phyloP scores from a whole-genome alignment of 1,284 basidiomycete species.

The Moniliella sp. region DNA sequence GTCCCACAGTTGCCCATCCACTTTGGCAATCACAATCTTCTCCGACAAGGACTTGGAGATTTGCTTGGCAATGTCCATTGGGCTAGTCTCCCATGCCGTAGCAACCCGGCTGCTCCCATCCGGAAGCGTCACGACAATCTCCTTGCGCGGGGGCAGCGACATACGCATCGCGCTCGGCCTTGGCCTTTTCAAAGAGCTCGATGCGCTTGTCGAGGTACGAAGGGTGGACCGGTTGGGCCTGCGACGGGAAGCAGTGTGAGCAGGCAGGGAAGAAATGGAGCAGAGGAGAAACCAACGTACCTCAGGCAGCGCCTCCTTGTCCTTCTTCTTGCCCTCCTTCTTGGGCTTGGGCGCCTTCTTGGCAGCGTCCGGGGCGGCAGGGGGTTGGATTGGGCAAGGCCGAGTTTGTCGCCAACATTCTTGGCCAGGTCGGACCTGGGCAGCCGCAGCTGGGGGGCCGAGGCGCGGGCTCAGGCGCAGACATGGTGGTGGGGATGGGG shows the following conservation, averaged over 20 bases:
- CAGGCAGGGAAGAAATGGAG: slow-evolving; percentile 67
- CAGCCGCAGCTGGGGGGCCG: slow-evolving; percentile 10
- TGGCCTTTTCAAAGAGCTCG: slow-evolving; percentile 69
- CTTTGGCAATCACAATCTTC: slow-evolving; percentile 77
- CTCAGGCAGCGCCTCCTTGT: too few relatives aligned
- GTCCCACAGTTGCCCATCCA: slow-evolving; percentile 79
- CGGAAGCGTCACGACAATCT: slow-evolving; percentile 66
- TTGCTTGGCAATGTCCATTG: slow-evolving; percentile 68
- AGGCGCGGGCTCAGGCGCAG: slow-evolving; percentile 14
- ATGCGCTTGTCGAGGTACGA: slow-evolving; percentile 73
- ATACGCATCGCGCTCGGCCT: slow-evolving; percentile 60
- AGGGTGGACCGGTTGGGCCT: too few relatives aligned
- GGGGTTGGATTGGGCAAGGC: too few relatives aligned
- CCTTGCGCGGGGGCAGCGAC: slow-evolving; percentile 54
- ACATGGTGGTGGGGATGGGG: too few relatives aligned
- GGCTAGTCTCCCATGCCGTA: slow-evolving; percentile 84
- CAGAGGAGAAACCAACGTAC: too few relatives aligned
- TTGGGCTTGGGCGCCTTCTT: too few relatives aligned
- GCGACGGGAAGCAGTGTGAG: too few relatives aligned
- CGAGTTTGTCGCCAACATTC: too few relatives aligned
- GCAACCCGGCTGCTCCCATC: slow-evolving; percentile 66
- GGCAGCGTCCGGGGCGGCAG: too few relatives aligned
- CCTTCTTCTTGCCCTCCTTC: too few relatives aligned
- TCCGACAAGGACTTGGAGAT: slow-evolving; percentile 74
- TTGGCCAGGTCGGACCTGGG: slow-evolving; percentile 13